Base-by-base conservation (phyloP, 2,329 filamentous ascomycete species). In the Thermoascus crustaceus region DNA sequence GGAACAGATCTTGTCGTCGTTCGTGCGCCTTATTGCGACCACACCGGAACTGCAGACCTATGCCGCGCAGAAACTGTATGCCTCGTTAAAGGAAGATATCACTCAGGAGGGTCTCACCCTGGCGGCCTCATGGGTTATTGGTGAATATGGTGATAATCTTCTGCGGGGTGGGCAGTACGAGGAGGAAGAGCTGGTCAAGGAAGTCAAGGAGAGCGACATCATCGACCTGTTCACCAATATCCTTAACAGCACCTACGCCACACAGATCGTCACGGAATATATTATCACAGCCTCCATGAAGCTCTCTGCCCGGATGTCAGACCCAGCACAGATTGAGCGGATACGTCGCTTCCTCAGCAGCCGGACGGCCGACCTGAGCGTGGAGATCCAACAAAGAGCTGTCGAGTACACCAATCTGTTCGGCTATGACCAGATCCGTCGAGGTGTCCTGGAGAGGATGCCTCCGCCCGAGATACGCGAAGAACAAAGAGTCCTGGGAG, bases 401-500 rank as follows among this genome's bases (percentile, higher is more conserved):
- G 88, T 94, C 13, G 91, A 98, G 60, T 98, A 96, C 53, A 78
- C 80, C 39, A 96, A 96, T 53, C 71, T 98, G n/a, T 96, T 98
- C 52, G 76, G 77, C 1, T 86, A 86, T 52, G 88, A 98, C 48
- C 72, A 86, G 41, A 84, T 98, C 38, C 80, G 89, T 36, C 76
- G 76, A 40, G 91, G 91, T 39, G 91, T 98, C 2, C 69, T 98
- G 7, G 91, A 98, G 64, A 93, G 91, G 60, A 98, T 98, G 93
- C 91, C 91, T 5, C 78, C 91, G 2, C 91, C 91, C 6, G 89
- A 96, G 60, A 96, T 98, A 53, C 86, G 89, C 47, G 91, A 98
- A 58, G 86, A 94, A 58, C 89, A 91, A 36, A 75, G 89, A 41
- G 88, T 95, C 3, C 71, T 98, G 11, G 88, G 88, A 27, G 83